These are phyloP conservation scores for Microsporum ferrugineum DNA, from an alignment of 2,329 filamentous ascomycete genomes.

Conservation along the genomic window DNA sequence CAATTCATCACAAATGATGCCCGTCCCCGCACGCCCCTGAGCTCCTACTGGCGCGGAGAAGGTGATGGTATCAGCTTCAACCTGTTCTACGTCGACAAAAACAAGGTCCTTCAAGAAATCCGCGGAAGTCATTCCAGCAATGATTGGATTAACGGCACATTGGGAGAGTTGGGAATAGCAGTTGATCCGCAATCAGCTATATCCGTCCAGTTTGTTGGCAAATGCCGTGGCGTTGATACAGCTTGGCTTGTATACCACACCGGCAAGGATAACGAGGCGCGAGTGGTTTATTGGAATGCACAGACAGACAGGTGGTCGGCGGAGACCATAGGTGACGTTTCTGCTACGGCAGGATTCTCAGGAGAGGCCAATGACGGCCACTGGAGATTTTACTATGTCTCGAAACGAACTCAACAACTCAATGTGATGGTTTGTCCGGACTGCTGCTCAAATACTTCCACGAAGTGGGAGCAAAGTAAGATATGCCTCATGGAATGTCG, in stretches of 20 bases:
- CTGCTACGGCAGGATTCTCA: not conserved
- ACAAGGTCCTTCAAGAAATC: not conserved
- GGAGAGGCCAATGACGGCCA: not conserved
- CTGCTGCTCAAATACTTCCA: not conserved
- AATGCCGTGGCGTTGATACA: not conserved
- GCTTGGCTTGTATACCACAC: not conserved
- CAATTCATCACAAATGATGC: not conserved
- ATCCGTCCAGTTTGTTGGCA: not conserved
- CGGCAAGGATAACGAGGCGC: not conserved
- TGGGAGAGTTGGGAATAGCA: not conserved
- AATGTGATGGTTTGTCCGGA: not conserved
- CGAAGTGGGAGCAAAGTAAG: not conserved
- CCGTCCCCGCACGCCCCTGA: not conserved
- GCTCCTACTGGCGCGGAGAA: not conserved
- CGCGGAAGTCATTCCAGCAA: not conserved
- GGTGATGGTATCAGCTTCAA: not conserved
- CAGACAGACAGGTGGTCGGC: not conserved
- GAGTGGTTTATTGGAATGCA: not conserved
- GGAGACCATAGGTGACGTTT: not conserved
- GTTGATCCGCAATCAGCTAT: not conserved
- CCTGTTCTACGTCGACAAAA: not conserved
- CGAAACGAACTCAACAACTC: not conserved
- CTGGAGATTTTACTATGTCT: not conserved
- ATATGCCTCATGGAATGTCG: not conserved
- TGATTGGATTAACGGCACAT: not conserved